phyloP scores from a whole-genome alignment of 306 rosid species.

The Lathyrus aphaca region DNA sequence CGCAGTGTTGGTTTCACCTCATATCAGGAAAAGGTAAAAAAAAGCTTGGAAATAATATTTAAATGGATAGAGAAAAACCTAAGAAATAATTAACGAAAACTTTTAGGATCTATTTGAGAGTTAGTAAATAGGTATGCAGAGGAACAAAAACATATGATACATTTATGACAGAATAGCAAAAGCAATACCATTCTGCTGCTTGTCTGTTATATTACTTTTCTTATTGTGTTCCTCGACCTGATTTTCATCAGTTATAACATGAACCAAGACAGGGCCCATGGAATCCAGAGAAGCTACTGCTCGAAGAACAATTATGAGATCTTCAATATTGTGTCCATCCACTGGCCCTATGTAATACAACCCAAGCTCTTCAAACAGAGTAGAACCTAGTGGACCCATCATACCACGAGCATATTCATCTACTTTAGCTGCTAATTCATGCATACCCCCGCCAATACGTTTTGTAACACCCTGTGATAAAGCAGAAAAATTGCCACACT shows the following conservation, averaged over 20 bases:
- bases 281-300: conserved; percentile 91
- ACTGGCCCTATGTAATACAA: conserved; percentile 95
- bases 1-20: conserved; percentile 23
- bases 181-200: conserved; percentile 54
- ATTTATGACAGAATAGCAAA: conserved; percentile 17
- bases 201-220: conserved; percentile 40
- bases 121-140: neutral
- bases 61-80: conserved; percentile 31
- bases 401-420: conserved; percentile 98
- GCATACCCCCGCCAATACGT: conserved; percentile 85
- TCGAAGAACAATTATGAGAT: conserved; percentile 73
- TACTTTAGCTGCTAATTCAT: conserved; percentile 95
- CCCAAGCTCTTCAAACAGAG: conserved; percentile 98
- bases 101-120: too few species aligned
- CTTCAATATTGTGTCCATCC: conserved; percentile 90
- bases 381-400: conserved; percentile 89
- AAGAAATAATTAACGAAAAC: conserved; percentile 5
- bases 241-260: conserved; percentile 81
- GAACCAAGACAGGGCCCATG: conserved; percentile 93
- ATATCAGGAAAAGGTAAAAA: conserved; percentile 12
- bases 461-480: conserved; percentile 80
- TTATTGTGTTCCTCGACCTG: conserved; percentile 49
- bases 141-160: conserved; percentile 14
- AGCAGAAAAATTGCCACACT: conserved; percentile 15
- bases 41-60: conserved; percentile 17